Evolutionary conservation across 1,284 basidiomycete genomes (phyloP), one percentile per base, ranked within the genome.

Genomic region (Trichosporon sp.): DNA sequence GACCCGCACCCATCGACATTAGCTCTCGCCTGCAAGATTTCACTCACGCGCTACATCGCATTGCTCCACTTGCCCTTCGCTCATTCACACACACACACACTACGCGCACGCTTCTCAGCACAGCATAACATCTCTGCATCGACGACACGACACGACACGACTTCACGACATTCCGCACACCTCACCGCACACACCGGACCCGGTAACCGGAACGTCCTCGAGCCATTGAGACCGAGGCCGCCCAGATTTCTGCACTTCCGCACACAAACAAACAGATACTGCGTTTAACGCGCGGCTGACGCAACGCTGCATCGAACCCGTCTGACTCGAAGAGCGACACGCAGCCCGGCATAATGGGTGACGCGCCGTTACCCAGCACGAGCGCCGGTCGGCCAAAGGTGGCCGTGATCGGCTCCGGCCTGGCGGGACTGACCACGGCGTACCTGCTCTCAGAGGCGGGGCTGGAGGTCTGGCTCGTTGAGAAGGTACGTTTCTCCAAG

Each of bases 391-490:
- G 56, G 10, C 73, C 73, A 63, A 35, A 35, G 14, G 88, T 92
- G 40, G 90, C 90, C 4, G 86, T 91, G 51, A 80, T 91, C 32
- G 91, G 91, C 8, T 89, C 87, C 71, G 91, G 91, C 35, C 86
- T 92, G 4, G 90, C 91, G 16, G 91, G 91, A 1, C 85, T 92
- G 21, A 89, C 90, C 0, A 86, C 90, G 14, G 89, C 89, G 0
- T 88, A 91, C 79, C 80, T 90, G 14, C 82, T 92, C 80, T 81
- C 48, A 2, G 68, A 48, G 48, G 78, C 77, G 67, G 80, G 86
- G 2, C 87, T 89, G 59, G 88, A 92, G 69, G 89, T 92, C 1
- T 90, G 90, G 82, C 72, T 92, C 1, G 89, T 92, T 68, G 91
- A 92, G 80, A 91, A 90, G 86, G 91, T 90, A 73, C 38, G 38